Conservation (phyloP, 2,329 filamentous ascomycete genomes). For the Aspergillus terreus region DNA sequence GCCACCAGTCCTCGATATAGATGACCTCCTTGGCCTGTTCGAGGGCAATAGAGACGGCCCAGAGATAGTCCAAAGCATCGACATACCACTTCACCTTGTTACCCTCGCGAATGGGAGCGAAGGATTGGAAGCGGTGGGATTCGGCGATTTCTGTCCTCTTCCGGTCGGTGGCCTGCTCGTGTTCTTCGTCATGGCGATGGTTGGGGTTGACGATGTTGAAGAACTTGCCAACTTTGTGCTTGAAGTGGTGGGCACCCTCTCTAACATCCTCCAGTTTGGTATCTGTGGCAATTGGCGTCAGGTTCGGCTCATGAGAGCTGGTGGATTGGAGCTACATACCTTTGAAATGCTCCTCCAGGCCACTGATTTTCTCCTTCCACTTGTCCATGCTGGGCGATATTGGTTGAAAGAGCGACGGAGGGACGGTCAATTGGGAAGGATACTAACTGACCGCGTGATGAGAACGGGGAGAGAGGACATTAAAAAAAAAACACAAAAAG, state of each 20-base stretch:
- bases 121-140: conserved; percentile 80
- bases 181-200: conserved; percentile 89
- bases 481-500: neutral
- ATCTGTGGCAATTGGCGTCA: neutral
- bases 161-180: conserved; percentile 77
- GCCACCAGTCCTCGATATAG: conserved; percentile 97
- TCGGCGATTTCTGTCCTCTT: conserved; percentile 72
- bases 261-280: conserved; percentile 26
- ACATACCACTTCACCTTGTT: conserved; percentile 97
- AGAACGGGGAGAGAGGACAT: neutral
- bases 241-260: conserved; percentile 55
- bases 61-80: conserved; percentile 92
- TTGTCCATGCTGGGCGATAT: conserved; percentile 20
- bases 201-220: conserved; percentile 73
- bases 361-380: conserved; percentile 23
- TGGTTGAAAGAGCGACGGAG: neutral
- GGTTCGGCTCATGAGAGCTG: neutral
- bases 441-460: neutral
- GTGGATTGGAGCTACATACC: conserved; percentile 12
- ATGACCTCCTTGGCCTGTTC: conserved; percentile 88
- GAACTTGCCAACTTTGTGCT: conserved; percentile 62
- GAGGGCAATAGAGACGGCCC: conserved; percentile 86
- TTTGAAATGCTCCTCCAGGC: conserved; percentile 25
- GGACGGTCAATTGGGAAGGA: neutral
- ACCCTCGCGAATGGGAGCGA: conserved; percentile 78